Evolutionary conservation across 2,329 filamentous ascomycete genomes (phyloP).

Genomic region (Cladosporium sp.): DNA sequence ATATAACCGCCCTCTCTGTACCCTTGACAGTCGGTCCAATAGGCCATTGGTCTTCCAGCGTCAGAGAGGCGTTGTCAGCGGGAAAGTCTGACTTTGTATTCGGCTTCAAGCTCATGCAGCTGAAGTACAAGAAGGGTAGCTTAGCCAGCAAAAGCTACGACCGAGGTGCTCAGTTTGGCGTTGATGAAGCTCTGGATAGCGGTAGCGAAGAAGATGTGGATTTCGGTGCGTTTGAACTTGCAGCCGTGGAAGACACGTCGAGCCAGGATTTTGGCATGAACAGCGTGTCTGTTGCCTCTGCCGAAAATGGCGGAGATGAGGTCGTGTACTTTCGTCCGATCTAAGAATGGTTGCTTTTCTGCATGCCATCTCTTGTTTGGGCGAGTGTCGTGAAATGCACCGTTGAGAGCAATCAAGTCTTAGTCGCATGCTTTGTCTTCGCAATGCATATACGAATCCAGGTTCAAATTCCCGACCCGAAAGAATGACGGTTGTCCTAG

Average conservation of each 20-base stretch:
- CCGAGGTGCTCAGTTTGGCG: neutral
- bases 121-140: neutral
- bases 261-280: neutral
- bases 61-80: neutral
- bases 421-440: too few relatives aligned
- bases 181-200: neutral
- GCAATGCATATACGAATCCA: too few relatives aligned
- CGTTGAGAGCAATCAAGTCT: too few relatives aligned
- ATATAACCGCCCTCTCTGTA: too few relatives aligned
- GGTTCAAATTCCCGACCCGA: too few relatives aligned
- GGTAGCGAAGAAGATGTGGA: neutral
- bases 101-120: neutral
- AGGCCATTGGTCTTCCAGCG: neutral
- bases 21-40: too few relatives aligned
- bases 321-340: too few relatives aligned
- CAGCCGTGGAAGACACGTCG: neutral
- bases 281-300: neutral
- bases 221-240: neutral
- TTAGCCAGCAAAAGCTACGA: neutral
- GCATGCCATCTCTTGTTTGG: too few relatives aligned
- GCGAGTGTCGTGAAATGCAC: too few relatives aligned
- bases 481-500: too few relatives aligned
- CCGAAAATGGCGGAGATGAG: neutral
- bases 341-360: too few relatives aligned
- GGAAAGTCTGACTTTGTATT: conserved; percentile 4